Percentiles rank a stretch among this genome's conserved stretches.
phyloP scores from a whole-genome alignment of 352 stramenopile genomes.

The Globisporangium sylvaticum region DNA sequence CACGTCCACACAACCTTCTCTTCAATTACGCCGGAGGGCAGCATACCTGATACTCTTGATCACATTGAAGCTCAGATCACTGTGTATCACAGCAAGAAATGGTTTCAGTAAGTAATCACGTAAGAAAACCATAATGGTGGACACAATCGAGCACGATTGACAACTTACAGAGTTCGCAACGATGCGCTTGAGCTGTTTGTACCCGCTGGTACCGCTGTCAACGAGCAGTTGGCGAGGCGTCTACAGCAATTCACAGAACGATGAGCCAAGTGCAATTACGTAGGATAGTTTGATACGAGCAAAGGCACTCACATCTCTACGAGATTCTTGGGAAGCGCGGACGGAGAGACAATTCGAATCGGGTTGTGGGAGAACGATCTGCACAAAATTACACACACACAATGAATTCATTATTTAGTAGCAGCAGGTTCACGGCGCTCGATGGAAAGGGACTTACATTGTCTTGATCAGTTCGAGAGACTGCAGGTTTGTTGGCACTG shows the following conservation, averaged over 20 bases:
- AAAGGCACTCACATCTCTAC: constrained; percentile 6
- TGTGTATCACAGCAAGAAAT: neutral
- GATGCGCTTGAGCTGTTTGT: neutral
- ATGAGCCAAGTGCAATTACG: neutral
- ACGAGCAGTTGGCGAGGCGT: constrained; percentile 13
- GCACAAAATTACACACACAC: neutral
- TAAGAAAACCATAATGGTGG: no score
- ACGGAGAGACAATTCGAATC: neutral
- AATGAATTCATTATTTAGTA: neutral
- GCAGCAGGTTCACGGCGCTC: neutral
- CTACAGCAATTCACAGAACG: neutral
- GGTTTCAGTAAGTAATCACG: no score
- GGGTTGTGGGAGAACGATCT: constrained; percentile 14
- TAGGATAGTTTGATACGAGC: neutral
- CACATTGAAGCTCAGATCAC: constrained; percentile 15
- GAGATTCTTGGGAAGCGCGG: constrained; percentile 9
- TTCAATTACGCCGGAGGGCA: no score
- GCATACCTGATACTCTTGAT: constrained; percentile 12
- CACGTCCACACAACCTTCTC: no score
- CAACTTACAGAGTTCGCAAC: constrained; percentile 10
- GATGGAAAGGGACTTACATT: constrained; percentile 2
- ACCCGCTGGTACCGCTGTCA: neutral
- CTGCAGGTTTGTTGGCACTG: constrained; percentile 5
- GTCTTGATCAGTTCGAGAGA: constrained; percentile 6
- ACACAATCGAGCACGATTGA: no score